phyloP scores from a whole-genome alignment of 176 grass and related monocot species.

The Ananas comosus region DNA sequence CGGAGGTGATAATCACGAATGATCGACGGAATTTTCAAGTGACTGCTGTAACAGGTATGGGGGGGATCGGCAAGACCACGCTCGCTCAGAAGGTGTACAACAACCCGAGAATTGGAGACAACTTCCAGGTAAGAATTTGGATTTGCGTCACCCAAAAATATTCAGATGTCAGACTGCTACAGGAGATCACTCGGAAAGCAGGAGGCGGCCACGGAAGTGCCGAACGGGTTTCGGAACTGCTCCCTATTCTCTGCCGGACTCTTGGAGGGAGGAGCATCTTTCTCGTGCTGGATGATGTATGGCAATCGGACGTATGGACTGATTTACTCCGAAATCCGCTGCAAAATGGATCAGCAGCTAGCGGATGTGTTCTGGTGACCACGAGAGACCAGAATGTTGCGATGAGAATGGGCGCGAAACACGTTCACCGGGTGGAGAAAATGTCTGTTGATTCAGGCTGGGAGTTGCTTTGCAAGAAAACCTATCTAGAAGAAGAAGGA shows the following conservation, averaged over 20 bases:
- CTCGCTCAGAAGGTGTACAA: slow-evolving; percentile 34
- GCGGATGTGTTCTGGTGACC: slow-evolving; percentile 21
- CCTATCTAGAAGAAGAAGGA: no score
- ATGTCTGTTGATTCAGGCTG: slow-evolving; percentile 15
- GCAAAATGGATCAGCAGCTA: background rate
- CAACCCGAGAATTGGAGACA: slow-evolving; percentile 7
- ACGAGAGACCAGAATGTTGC: slow-evolving; percentile 23
- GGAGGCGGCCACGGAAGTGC: background rate
- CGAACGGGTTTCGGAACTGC: slow-evolving; percentile 18
- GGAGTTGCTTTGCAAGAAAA: slow-evolving; percentile 22
- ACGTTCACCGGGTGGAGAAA: slow-evolving; percentile 26
- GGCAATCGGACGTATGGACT: slow-evolving; percentile 17
- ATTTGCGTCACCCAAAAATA: slow-evolving; percentile 18
- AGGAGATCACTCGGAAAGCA: slow-evolving; percentile 6
- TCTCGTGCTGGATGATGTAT: slow-evolving; percentile 38
- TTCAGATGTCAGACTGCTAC: background rate
- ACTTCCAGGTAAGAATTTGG: slow-evolving; percentile 18
- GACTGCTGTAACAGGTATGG: slow-evolving; percentile 22
- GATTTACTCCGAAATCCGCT: slow-evolving; percentile 21
- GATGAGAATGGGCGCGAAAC: background rate
- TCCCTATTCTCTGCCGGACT: background rate
- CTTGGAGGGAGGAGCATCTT: slow-evolving; percentile 20
- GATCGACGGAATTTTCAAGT: slow-evolving; percentile 10
- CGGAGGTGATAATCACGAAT: background rate
- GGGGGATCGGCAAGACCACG: slow-evolving; percentile 26